phyloP scores from a whole-genome alignment of 345 rosid species.

The Gossypium turneri region DNA sequence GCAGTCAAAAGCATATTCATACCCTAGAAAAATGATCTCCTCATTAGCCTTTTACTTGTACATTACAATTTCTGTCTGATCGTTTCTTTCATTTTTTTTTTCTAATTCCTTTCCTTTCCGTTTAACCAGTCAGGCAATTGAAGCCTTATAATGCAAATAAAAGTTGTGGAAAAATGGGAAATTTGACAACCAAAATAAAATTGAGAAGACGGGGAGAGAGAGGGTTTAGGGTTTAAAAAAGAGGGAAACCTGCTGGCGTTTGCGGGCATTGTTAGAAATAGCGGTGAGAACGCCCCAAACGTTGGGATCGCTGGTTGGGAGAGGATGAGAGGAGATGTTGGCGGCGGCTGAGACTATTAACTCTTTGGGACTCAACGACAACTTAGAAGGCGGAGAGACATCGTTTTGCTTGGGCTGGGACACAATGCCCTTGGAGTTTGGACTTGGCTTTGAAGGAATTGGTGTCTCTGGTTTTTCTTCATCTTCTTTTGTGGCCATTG shows the following conservation, averaged over 20 bases:
- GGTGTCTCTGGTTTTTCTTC: constrained; percentile 25
- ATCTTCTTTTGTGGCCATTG: constrained; percentile 36
- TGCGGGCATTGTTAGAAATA: constrained; percentile 69
- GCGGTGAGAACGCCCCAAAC: constrained; percentile 98
- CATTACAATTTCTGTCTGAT: neutral
- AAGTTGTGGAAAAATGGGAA: neutral
- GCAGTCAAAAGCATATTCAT: constrained; percentile 65
- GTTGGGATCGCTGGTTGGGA: constrained; percentile 51
- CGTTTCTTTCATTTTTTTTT: neutral
- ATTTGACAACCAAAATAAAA: neutral
- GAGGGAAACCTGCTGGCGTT: constrained; percentile 57
- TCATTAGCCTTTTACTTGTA: constrained; percentile 14
- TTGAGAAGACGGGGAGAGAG: neutral
- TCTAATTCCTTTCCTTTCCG: neutral
- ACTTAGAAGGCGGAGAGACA: constrained; percentile 27
- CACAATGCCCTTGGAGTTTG: constrained; percentile 19
- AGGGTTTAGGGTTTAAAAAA: constrained; percentile 15
- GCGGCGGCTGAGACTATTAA: constrained; percentile 57
- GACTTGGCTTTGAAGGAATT: constrained; percentile 24
- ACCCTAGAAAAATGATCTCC: constrained; percentile 43
- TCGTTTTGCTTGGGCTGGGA: constrained; percentile 30
- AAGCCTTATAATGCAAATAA: neutral
- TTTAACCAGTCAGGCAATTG: neutral
- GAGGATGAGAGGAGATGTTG: constrained; percentile 64
- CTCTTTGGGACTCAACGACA: constrained; percentile 39